Base-by-base conservation (phyloP, 164 flowering plant species). In the Magnolia changhungtana region DNA sequence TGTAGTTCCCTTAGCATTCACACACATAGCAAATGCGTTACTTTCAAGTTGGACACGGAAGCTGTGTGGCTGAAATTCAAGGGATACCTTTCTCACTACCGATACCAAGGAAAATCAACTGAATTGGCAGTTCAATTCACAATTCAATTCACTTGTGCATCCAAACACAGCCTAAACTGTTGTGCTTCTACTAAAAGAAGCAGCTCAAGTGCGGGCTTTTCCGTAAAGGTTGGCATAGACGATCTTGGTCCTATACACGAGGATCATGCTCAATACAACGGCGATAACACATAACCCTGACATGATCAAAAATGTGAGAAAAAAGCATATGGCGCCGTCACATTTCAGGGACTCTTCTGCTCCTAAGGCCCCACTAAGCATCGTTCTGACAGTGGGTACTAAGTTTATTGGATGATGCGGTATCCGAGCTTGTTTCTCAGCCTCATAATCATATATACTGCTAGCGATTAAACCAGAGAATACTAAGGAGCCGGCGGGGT, bases 401-500 rank as follows among this genome's bases (percentile, higher is more conserved):
- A 80, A 55, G 29, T 55, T 74, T 20, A 72, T 81, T 16, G 45
- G 74, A 21, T 7, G 77, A 29, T 63, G 82, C 67, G 58, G 82
- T 19, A 75, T 16, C 1, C 79, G 86, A 77, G 91, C 89, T 86
- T 96, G 99, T 77, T 86, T 92, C 84, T 90, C 98, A 9, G 99
- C 99, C 81, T 94, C 93, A 27, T 74, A 72, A 74, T 96, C 99
- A 78, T 96, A 96, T 61, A 96, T 91, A 69, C 81, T 80, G 80
- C 99, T 92, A 4, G 99, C 98, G 37, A 96, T 85, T 21, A 90
- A 64, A 69, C 98, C 95, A 14, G 98, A 94, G 78, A 96, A 91
- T 64, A 96, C 82, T 27, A 94, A 84, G 1, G 98, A 89, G 21
- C 99, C 99, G 19, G 87, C 92, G 20, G 99, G 99, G 71, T 84